Conservation (phyloP, 352 stramenopile genomes). For the Phytophthora parvispora region DNA sequence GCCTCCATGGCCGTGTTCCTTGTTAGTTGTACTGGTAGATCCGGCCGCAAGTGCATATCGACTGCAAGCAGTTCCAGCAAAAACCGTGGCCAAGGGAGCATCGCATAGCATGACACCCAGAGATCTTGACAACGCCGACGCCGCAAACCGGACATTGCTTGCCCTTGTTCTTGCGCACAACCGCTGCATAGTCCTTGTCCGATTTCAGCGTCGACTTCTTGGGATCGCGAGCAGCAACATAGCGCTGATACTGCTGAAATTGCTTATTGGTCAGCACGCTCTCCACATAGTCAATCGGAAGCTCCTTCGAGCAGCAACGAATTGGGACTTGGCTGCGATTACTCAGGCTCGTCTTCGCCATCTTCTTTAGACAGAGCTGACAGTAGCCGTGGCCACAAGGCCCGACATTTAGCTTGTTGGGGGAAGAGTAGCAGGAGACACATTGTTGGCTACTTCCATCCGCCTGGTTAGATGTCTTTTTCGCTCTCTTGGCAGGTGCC, state of each 20-base stretch:
- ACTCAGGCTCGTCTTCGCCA: slow-evolving; percentile 44
- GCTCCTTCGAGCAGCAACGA: slow-evolving; percentile 50
- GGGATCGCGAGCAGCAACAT: slow-evolving; percentile 54
- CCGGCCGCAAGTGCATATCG: slow-evolving; percentile 30
- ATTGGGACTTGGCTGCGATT: slow-evolving; percentile 44
- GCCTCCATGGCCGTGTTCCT: too few relatives aligned
- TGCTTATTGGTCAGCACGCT: slow-evolving; percentile 17
- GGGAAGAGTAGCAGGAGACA: slow-evolving; percentile 28
- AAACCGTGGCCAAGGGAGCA: slow-evolving; percentile 50
- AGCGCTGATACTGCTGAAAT: slow-evolving; percentile 37
- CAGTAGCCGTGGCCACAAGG: slow-evolving; percentile 58
- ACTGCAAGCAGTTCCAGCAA: slow-evolving; percentile 44
- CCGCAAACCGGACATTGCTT: slow-evolving; percentile 72
- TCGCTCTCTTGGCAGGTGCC: slow-evolving; percentile 1
- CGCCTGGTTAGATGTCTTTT: slow-evolving; percentile 1
- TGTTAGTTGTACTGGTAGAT: slow-evolving; percentile 4
- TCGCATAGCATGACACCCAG: slow-evolving; percentile 57
- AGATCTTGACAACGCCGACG: slow-evolving; percentile 61
- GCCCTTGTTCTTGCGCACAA: slow-evolving; percentile 38
- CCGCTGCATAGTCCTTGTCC: slow-evolving; percentile 57
- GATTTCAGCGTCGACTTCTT: slow-evolving; percentile 44
- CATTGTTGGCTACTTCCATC: slow-evolving; percentile 23
- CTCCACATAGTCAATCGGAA: slow-evolving; percentile 47
- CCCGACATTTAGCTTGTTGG: slow-evolving; percentile 14
- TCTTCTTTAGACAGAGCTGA: slow-evolving; percentile 38